Base-by-base conservation (phyloP, 169 alveolate genomes). In the Pseudocohnilembus persalinus region DNA sequence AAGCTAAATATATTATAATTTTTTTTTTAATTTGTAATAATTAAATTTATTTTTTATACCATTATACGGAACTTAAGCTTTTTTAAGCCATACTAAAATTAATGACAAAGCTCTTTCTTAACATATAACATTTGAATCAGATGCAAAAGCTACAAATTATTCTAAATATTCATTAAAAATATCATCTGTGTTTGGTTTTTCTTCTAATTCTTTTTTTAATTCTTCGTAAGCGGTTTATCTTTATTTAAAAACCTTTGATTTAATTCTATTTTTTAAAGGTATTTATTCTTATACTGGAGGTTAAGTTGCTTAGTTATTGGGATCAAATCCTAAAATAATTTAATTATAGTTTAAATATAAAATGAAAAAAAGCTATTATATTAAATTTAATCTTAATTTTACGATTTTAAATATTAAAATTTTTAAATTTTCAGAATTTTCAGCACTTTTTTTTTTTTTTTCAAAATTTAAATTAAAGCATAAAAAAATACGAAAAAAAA, bases 161-260 rank as follows among this genome's bases (percentile, higher is more conserved):
- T 82, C 84, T 16, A 82, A n/a, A 32, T 89, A 84, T 31, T 84
- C 88, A 0, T 73, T 75, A 63, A 88, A 79, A 28, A 81, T 64
- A 26, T 81, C 73, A 31, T 85, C 73, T 31, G 34, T 65, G 15
- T 79, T 87, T 34, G 34, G 76, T 29, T 79, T 73, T 15, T 76
- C 29, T 77, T 79, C 76, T 27, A 85, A 74, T 31, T 63, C 24
- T 30, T 76, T 82, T 24, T 72, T 30, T 34, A 89, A 65, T 73
- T 92, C 95, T 68, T 88, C 92, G 31, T 79, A 81, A 0, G 93
- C 95, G 32, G 49, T 68, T 65, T 89, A 83, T 34, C 93, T 72
- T 28, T 74, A 49, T 29, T 79, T 79, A 0, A 79, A 15, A 25
- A 79, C 76, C 29, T 79, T 79, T 1, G 76, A 34, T 28, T 35